phyloP scores from a whole-genome alignment of 306 rosid genomes.

The Ceratonia siliqua region DNA sequence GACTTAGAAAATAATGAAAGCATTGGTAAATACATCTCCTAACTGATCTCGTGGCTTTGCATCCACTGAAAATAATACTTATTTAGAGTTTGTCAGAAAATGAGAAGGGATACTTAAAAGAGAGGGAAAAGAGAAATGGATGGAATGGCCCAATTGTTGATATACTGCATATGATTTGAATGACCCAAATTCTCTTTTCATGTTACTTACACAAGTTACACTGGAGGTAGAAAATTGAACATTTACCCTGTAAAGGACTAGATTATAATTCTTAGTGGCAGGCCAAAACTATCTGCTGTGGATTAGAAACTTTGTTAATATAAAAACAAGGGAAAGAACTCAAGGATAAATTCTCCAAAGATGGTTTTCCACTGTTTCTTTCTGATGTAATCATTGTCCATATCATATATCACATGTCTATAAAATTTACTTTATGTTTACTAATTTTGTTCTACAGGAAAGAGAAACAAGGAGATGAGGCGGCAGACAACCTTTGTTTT shows the following conservation, averaged over 20 bases:
- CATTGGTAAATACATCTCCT: not conserved
- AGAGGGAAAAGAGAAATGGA: too few relatives aligned
- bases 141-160: too few relatives aligned
- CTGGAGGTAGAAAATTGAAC: not conserved
- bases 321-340: not conserved
- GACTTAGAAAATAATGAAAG: not conserved
- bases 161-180: not conserved
- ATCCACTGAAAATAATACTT: not conserved
- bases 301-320: not conserved
- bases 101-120: too few relatives aligned
- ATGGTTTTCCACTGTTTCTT: not conserved
- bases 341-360: not conserved
- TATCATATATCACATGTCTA: not conserved
- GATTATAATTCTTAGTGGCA: not conserved
- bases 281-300: not conserved
- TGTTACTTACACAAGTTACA: not conserved
- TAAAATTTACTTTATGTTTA: slow-evolving; percentile 3
- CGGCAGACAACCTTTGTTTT: slow-evolving; percentile 87
- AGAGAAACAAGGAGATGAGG: slow-evolving; percentile 77
- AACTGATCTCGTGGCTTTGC: not conserved
- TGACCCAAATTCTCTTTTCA: not conserved
- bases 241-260: not conserved
- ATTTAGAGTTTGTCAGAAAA: not conserved
- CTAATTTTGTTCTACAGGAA: slow-evolving; percentile 47
- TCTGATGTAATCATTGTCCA: slow-evolving; percentile 6